Percentiles rank a stretch among this genome's conserved stretches.
Conservation (phyloP, 2,329 filamentous ascomycete species). For the Cladosporium phlei region DNA sequence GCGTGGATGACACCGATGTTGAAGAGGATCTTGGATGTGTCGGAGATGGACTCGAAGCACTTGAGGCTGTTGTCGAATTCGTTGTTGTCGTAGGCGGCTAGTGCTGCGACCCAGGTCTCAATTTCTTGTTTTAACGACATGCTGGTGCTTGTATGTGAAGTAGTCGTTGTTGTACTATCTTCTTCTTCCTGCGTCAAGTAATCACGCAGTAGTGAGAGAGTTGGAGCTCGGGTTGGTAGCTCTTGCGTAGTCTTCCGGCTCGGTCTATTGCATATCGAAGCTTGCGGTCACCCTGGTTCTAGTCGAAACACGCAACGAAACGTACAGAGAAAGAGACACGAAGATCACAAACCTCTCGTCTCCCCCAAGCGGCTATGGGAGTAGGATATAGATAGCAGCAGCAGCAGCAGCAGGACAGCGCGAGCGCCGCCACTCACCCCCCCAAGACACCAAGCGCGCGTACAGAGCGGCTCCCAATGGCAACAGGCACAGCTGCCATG, state of each 20-base stretch:
- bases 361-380: conserved; percentile 5
- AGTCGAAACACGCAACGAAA: conserved; percentile 9
- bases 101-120: conserved; percentile 92
- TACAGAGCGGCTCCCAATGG: conserved; percentile 14
- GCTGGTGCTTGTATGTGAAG: no score
- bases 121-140: conserved; percentile 72
- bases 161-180: no score
- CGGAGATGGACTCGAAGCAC: conserved; percentile 79
- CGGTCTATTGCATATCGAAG: background rate
- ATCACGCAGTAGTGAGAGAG: background rate
- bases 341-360: conserved; percentile 9
- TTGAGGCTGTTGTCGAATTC: conserved; percentile 87
- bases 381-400: conserved; percentile 8
- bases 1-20: conserved; percentile 98
- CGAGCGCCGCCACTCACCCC: no score
- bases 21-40: conserved; percentile 97
- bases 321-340: conserved; percentile 3
- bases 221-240: background rate
- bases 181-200: background rate
- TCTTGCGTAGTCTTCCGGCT: background rate
- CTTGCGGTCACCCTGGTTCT: background rate
- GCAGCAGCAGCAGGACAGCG: background rate
- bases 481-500: conserved; percentile 2
- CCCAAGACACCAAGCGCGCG: conserved; percentile 13
- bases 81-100: conserved; percentile 91